Conservation (phyloP, 306 rosid genomes). For the Datisca glomerata region DNA sequence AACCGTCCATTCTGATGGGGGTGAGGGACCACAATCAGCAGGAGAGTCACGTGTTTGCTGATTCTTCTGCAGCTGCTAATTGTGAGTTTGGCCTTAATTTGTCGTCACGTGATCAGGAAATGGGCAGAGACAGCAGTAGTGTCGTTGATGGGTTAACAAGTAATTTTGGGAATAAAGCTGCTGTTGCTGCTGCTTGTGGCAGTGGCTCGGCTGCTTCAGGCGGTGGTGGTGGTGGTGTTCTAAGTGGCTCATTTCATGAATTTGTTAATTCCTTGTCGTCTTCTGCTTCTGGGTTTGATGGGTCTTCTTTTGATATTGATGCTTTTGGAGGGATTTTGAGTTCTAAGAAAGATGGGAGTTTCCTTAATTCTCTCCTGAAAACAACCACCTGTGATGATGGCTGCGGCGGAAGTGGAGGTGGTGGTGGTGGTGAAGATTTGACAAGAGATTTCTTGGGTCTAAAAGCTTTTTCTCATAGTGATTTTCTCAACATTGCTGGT, state of each 20-base stretch:
- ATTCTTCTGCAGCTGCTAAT: conserved; percentile 8
- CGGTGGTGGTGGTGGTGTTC: not conserved
- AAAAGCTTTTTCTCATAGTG: conserved; percentile 56
- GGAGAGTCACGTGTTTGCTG: conserved; percentile 51
- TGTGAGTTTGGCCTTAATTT: conserved; percentile 30
- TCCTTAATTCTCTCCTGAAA: too few species aligned
- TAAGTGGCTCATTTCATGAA: conserved; percentile 27
- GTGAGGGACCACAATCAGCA: conserved; percentile 39
- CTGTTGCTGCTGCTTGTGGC: conserved; percentile 3
- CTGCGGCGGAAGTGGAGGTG: not conserved
- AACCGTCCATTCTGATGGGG: conserved; percentile 16
- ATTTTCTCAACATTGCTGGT: conserved; percentile 58
- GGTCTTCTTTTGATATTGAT: conserved; percentile 51
- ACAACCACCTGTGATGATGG: not conserved
- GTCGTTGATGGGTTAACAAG: not conserved
- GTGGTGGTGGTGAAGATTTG: conserved; percentile 37
- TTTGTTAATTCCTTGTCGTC: conserved; percentile 45
- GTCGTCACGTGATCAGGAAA: conserved; percentile 37
- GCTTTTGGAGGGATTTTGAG: conserved; percentile 31
- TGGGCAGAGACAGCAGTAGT: conserved; percentile 3
- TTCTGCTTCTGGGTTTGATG: conserved; percentile 31
- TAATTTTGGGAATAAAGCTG: not conserved
- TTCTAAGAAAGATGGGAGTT: not conserved
- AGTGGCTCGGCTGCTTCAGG: conserved; percentile 4
- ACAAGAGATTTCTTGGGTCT: conserved; percentile 92